These are phyloP conservation scores for Candida multigemmis DNA, from an alignment of 805 yeast species.

Conservation along the genomic window DNA sequence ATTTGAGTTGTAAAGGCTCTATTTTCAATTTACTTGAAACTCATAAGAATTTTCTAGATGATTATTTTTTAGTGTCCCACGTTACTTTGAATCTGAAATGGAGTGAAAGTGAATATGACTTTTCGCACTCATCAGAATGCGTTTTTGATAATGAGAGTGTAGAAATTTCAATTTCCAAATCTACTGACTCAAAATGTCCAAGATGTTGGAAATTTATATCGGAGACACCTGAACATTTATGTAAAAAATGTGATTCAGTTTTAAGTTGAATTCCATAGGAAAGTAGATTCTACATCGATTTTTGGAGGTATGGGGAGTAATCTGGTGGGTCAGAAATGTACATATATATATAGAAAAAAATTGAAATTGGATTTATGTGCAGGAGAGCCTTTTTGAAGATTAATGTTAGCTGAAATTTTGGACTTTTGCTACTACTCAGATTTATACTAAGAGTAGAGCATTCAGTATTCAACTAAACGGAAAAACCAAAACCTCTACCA, in stretches of 20 bases:
- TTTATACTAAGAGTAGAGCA: too few species aligned
- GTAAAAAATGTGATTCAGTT: constrained; percentile 54
- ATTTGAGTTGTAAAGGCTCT: constrained; percentile 7
- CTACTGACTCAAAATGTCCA: constrained; percentile 63
- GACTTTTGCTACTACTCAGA: too few species aligned
- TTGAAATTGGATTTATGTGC: too few species aligned
- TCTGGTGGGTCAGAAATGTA: too few species aligned
- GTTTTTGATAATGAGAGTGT: constrained; percentile 9
- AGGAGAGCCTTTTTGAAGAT: too few species aligned
- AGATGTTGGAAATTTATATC: constrained; percentile 87
- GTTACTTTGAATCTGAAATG: constrained; percentile 26
- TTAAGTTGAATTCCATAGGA: constrained; percentile 2
- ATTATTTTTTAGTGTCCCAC: constrained; percentile 57
- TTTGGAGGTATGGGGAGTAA: too few species aligned
- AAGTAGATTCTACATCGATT: too few species aligned
- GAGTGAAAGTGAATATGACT: constrained; percentile 3
- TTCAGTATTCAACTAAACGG: too few species aligned
- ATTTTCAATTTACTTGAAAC: constrained; percentile 6
- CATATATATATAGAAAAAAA: too few species aligned
- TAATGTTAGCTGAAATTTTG: too few species aligned
- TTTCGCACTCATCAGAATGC: constrained; percentile 1
- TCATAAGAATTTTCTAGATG: constrained; percentile 19
- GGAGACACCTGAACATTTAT: constrained; percentile 40
- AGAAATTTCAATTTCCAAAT: constrained; percentile 28
- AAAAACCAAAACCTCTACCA: too few species aligned